Conservation (phyloP, 345 rosid species). For the Camelina sativa region DNA sequence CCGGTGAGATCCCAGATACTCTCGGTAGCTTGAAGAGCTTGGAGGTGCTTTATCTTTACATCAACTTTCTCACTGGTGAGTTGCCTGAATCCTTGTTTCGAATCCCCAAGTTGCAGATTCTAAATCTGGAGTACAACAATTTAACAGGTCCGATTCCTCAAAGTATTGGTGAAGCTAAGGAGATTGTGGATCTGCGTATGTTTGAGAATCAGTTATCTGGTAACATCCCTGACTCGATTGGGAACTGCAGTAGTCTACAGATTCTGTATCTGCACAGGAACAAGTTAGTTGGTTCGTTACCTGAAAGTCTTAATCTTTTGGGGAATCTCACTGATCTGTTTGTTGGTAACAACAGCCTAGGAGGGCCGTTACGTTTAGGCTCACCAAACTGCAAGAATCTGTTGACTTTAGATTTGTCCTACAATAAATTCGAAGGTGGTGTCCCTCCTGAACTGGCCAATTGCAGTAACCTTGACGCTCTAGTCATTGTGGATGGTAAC, state of each 20-base stretch:
- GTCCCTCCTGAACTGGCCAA: conserved; percentile 64
- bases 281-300: conserved; percentile 61
- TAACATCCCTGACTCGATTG: conserved; percentile 64
- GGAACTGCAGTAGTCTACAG: conserved; percentile 58
- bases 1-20: conserved; percentile 57
- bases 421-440: conserved; percentile 60
- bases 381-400: conserved; percentile 56
- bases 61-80: conserved; percentile 59
- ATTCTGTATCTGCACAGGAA: conserved; percentile 53
- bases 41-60: conserved; percentile 43
- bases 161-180: conserved; percentile 57
- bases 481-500: conserved; percentile 53
- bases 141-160: conserved; percentile 68
- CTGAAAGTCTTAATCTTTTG: conserved; percentile 59
- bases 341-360: conserved; percentile 49
- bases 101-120: conserved; percentile 42
- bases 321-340: conserved; percentile 54
- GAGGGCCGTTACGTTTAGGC: conserved; percentile 59
- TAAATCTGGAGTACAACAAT: conserved; percentile 54
- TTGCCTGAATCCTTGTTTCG: conserved; percentile 65
- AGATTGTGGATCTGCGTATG: conserved; percentile 47
- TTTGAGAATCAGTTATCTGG: conserved; percentile 62
- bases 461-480: conserved; percentile 54
- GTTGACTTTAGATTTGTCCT: conserved; percentile 58
- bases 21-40: conserved; percentile 51